Evolutionary conservation across 345 rosid species (phyloP), one percentile per base, ranked within the genome.

Genomic region (Lepidium sativum): DNA sequence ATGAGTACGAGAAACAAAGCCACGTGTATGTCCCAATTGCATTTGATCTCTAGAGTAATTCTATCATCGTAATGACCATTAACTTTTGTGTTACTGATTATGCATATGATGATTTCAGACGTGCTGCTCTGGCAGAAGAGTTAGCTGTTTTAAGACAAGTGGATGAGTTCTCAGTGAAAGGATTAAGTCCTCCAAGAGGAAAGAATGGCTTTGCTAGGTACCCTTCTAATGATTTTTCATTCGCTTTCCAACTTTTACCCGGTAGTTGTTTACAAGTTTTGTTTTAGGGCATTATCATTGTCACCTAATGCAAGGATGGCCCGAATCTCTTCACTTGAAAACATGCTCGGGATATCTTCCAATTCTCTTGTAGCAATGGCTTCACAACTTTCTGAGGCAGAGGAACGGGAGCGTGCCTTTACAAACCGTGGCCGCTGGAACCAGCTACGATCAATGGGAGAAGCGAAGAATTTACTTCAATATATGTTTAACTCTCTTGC

Each of bases 331-430:
- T 90, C 96, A 40, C 96, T 94, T 16, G 97, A 94, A 80, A 84
- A 75, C 78, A 94, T 94, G 99, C 79, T 90, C 11, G 80, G 84
- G 74, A 88, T 90, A 73, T 82, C 99, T 70, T 94, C 99, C 43
- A 86, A 86, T 73, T 94, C 96, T 33, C 89, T 94, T 16, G 96
- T 94, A 23, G 85, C 99, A 40, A 94, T 94, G 99, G 99, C 99
- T 57, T 90, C 97, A 68, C 96, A 94, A 76, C 95, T 94, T 60
- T 94, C 97, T 35, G 99, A 94, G 80, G 97, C 97, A 71, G 96
- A 90, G 75, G 97, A 94, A 74, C 77, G 97, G 32, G 99, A 94
- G 55, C 96, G 97, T 57, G 89, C 82, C 25, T 84, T 94, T 68
- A 80, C 86, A 38, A 88, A 43, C 70, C 97, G 97, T 68, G 99